Conservation (phyloP, 352 stramenopile species). For the Globisporangium emineosum region DNA sequence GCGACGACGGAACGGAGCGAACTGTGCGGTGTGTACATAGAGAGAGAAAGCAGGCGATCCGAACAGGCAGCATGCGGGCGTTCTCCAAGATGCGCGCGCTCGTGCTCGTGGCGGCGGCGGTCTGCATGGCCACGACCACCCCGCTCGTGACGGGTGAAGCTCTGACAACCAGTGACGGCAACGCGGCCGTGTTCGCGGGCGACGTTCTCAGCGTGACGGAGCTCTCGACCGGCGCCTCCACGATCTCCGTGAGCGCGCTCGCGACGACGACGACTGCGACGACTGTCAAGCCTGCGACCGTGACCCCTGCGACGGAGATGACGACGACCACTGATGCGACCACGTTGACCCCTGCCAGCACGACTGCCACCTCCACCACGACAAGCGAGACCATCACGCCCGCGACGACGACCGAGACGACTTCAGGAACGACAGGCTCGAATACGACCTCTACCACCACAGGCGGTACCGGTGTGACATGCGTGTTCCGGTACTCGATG, state of each 20-base stretch:
- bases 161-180: neutral
- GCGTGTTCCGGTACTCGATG: conserved; percentile 54
- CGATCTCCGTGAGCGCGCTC: conserved; percentile 12
- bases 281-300: neutral
- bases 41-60: neutral
- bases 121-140: neutral
- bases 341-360: neutral
- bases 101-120: conserved; percentile 6
- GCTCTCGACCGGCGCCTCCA: conserved; percentile 2
- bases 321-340: conserved; percentile 3
- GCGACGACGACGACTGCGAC: too few relatives aligned
- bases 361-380: neutral
- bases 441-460: conserved; percentile 17
- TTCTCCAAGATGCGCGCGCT: conserved; percentile 10
- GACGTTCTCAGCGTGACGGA: conserved; percentile 12
- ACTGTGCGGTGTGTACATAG: neutral
- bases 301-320: neutral
- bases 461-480: conserved; percentile 26
- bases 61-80: conserved; percentile 9
- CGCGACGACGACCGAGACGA: neutral
- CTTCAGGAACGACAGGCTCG: conserved; percentile 10
- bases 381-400: conserved; percentile 5
- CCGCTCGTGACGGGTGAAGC: neutral
- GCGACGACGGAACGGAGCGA: neutral
- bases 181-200: conserved; percentile 10